Evolutionary conservation across 495 filamentous ascomycete genomes (phyloP).

Genomic region (Filosporella fistucella): DNA sequence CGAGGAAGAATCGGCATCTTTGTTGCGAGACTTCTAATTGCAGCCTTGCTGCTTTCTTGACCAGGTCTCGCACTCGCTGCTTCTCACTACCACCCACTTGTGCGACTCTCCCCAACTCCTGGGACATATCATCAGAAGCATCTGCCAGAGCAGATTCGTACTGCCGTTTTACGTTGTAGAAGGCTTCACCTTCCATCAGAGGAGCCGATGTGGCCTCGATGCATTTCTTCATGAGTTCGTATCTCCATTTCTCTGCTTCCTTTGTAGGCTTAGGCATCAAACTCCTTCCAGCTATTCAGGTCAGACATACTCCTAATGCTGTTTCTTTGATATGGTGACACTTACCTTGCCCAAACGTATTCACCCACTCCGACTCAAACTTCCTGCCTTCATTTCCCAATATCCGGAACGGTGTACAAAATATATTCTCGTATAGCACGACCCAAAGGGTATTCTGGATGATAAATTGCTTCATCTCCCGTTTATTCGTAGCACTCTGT

Average conservation of each 20-base stretch:
- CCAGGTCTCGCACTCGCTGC: constrained; percentile 2
- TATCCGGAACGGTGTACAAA: constrained; percentile 10
- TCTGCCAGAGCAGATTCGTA: constrained; percentile 2
- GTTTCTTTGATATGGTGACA: too few species aligned
- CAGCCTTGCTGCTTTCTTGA: constrained; percentile 5
- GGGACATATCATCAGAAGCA: neutral
- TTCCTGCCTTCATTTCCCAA: constrained; percentile 3
- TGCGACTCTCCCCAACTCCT: constrained; percentile 7
- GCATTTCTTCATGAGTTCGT: constrained; percentile 6
- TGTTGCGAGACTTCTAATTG: constrained; percentile 10
- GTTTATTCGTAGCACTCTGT: neutral
- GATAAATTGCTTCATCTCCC: constrained; percentile 10
- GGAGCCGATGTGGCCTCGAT: neutral
- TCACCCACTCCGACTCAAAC: constrained; percentile 3
- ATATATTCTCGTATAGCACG: constrained; percentile 13
- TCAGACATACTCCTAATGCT: neutral
- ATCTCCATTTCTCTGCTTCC: constrained; percentile 13
- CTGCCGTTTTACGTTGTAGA: neutral
- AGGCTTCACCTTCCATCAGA: neutral
- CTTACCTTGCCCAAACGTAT: constrained; percentile 10
- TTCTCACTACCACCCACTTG: neutral
- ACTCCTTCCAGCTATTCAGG: neutral
- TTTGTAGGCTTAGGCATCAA: constrained; percentile 1
- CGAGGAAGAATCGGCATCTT: constrained; percentile 6
- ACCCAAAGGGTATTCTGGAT: constrained; percentile 11